A percentile compares a stretch with the other conserved stretches of the same genome.
phyloP scores from a whole-genome alignment of 1,284 basidiomycete genomes.

The Lentinula novae-zelandiae region DNA sequence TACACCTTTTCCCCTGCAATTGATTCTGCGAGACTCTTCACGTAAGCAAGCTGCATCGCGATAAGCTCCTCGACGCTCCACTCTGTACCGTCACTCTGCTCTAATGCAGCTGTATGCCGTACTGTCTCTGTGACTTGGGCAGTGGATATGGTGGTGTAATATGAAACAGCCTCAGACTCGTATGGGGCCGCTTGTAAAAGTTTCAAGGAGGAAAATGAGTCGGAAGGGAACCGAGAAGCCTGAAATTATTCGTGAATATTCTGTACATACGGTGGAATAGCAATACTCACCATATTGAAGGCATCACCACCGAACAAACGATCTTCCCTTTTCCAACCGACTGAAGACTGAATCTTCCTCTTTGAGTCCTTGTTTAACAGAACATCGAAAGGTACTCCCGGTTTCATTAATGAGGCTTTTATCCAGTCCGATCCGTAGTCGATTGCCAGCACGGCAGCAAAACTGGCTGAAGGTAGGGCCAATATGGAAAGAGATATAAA shows the following conservation, averaged over 20 bases:
- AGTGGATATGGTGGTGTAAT: slow-evolving; percentile 65
- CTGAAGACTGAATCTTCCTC: slow-evolving; percentile 88
- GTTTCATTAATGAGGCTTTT: slow-evolving; percentile 95
- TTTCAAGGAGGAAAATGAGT: slow-evolving; percentile 88
- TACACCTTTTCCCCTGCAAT: slow-evolving; percentile 73
- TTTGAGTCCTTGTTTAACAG: slow-evolving; percentile 96
- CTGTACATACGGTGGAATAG: not conserved
- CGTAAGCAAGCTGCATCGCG: slow-evolving; percentile 92
- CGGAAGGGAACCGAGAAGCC: slow-evolving; percentile 88
- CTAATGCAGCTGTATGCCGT: slow-evolving; percentile 58
- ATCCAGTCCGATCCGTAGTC: slow-evolving; percentile 97
- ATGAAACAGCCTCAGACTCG: slow-evolving; percentile 58
- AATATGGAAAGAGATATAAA: slow-evolving; percentile 30
- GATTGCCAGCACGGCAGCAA: slow-evolving; percentile 79
- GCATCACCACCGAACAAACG: slow-evolving; percentile 88
- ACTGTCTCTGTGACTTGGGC: slow-evolving; percentile 54
- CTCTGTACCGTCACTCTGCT: slow-evolving; percentile 56
- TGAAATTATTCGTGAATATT: slow-evolving; percentile 26
- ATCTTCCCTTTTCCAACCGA: slow-evolving; percentile 87
- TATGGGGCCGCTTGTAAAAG: slow-evolving; percentile 77
- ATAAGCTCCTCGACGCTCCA: slow-evolving; percentile 90
- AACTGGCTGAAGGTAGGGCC: slow-evolving; percentile 30
- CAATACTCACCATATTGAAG: slow-evolving; percentile 70
- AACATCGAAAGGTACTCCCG: slow-evolving; percentile 94
- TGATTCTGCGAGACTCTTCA: slow-evolving; percentile 83